phyloP scores from a whole-genome alignment of 2,329 filamentous ascomycete genomes.

The Aureobasidium mangrovei region DNA sequence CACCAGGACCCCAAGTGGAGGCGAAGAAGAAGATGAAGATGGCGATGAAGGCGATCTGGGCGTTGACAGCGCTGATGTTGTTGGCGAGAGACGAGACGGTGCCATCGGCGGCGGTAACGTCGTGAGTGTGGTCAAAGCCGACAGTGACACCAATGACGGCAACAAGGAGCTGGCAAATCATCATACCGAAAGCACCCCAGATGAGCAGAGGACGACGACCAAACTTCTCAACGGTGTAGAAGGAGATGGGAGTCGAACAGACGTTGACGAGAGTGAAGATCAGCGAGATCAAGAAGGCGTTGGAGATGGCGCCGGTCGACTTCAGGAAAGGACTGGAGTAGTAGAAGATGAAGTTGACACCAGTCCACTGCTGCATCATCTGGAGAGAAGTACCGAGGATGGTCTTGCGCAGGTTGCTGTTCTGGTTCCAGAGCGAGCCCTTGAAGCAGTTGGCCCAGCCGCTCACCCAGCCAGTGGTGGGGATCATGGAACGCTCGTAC shows the following conservation, averaged over 20 bases:
- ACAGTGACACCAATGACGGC: slow-evolving; percentile 52
- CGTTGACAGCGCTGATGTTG: slow-evolving; percentile 38
- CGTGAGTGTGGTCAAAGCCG: slow-evolving; percentile 27
- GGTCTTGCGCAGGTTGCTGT: slow-evolving; percentile 42
- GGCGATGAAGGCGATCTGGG: slow-evolving; percentile 80
- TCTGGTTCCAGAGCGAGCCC: slow-evolving; percentile 45
- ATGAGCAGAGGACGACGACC: slow-evolving; percentile 76
- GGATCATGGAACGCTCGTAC: slow-evolving; percentile 65
- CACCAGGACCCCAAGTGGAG: slow-evolving; percentile 73
- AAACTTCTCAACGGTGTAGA: slow-evolving; percentile 74
- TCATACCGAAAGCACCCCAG: slow-evolving; percentile 70
- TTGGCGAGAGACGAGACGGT: slow-evolving; percentile 36
- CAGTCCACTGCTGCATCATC: slow-evolving; percentile 55
- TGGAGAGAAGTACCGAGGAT: slow-evolving; percentile 40
- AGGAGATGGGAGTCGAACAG: slow-evolving; percentile 73
- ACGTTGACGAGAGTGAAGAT: slow-evolving; percentile 87
- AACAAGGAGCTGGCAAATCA: slow-evolving; percentile 79
- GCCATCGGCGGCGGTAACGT: slow-evolving; percentile 26
- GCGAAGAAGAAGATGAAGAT: slow-evolving; percentile 94
- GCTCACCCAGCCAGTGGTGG: slow-evolving; percentile 54
- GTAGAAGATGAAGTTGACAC: slow-evolving; percentile 85
- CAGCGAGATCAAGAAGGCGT: slow-evolving; percentile 75
- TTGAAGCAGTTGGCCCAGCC: slow-evolving; percentile 60
- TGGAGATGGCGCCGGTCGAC: slow-evolving; percentile 62
- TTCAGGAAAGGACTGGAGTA: slow-evolving; percentile 74